phyloP scores from a whole-genome alignment of 805 yeast species.

The Sugiyamaella lignohabitans region DNA sequence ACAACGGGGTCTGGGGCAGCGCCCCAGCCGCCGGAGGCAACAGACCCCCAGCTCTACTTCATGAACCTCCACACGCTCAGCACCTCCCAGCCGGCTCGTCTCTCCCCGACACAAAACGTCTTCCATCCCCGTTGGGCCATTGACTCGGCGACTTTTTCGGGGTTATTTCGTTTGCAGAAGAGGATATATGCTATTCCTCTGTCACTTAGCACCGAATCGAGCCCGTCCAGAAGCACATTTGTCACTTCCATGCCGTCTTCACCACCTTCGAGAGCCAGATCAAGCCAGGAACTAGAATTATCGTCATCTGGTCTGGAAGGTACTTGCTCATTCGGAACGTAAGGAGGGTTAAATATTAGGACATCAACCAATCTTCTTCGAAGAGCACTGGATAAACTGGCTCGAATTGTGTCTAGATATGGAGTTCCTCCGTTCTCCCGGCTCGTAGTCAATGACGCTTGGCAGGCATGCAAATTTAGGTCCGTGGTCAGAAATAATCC shows the following conservation, averaged over 20 bases:
- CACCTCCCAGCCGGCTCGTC: slow-evolving; percentile 97
- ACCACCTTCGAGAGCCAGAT: slow-evolving; percentile 87
- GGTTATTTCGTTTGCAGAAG: slow-evolving; percentile 88
- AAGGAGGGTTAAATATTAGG: slow-evolving; percentile 89
- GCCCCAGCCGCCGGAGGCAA: too few species aligned
- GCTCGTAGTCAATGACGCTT: slow-evolving; percentile 43
- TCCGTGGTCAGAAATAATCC: slow-evolving; percentile 66
- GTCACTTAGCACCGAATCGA: slow-evolving; percentile 47
- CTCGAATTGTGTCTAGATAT: slow-evolving; percentile 46
- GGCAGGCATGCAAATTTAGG: slow-evolving; percentile 71
- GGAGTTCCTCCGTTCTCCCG: slow-evolving; percentile 23
- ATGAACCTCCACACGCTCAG: slow-evolving; percentile 66
- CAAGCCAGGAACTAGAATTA: slow-evolving; percentile 66
- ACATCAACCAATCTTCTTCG: slow-evolving; percentile 51
- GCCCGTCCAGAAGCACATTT: slow-evolving; percentile 46
- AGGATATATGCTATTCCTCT: slow-evolving; percentile 79
- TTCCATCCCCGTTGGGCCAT: slow-evolving; percentile 52
- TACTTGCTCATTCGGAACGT: slow-evolving; percentile 71
- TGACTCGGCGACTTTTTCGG: slow-evolving; percentile 46
- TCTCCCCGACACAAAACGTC: slow-evolving; percentile 45
- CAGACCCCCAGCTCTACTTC: too few species aligned
- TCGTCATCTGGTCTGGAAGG: slow-evolving; percentile 57
- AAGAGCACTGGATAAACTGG: slow-evolving; percentile 50
- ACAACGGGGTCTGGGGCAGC: too few species aligned
- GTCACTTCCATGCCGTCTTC: slow-evolving; percentile 86